Base-by-base conservation (phyloP, 495 filamentous ascomycete genomes). In the Hypoxylon lienhwacheense region DNA sequence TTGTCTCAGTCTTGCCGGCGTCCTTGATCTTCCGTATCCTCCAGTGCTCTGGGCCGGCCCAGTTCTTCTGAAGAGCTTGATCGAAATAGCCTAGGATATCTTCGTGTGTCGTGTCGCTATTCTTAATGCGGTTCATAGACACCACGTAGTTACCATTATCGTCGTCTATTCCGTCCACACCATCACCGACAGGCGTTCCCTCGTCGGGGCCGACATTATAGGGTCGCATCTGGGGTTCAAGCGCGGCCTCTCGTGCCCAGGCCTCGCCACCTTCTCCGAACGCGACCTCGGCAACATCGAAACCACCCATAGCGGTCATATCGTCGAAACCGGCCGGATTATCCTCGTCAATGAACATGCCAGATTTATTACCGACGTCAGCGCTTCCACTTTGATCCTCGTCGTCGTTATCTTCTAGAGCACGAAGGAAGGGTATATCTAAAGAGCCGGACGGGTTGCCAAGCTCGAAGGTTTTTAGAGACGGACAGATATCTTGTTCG, bases 21-120 rank as follows among this genome's bases (percentile, higher is more conserved):
- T 93, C 88, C 70, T 96, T 96, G 68, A 98, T 92, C 66, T 86
- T 88, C 32, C 89, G 80, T 62, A 99, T 97, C 59, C 91, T 83
- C 93, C 93, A 99, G 71, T 99, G 95, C 67, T 99, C 95, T 28
- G 93, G 93, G 37, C 90, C 95, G n/a, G 89, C 90, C 93, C 93
- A 99, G 69, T 96, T 97, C 78, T 95, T 95, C 61, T 88, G 84
- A 19, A 96, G 73, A 6, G 92, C 91, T 62, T 96, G 86, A 69
- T 99, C 93, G 65, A 99, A 99, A 72, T 97, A 99, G 61, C 86
- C 87, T 12, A 99, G 80, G 45, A 99, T 96, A 63, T 96, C 91
- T 53, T 97, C 90, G 61, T 93, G 88, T 40, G 86, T 79, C 49
- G 78, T 76, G 45, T 79, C 83, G 33, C 82, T 78, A 22, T 69